Conservation (phyloP, 768 basidiomycete species). For the Hygrophorus russula region DNA sequence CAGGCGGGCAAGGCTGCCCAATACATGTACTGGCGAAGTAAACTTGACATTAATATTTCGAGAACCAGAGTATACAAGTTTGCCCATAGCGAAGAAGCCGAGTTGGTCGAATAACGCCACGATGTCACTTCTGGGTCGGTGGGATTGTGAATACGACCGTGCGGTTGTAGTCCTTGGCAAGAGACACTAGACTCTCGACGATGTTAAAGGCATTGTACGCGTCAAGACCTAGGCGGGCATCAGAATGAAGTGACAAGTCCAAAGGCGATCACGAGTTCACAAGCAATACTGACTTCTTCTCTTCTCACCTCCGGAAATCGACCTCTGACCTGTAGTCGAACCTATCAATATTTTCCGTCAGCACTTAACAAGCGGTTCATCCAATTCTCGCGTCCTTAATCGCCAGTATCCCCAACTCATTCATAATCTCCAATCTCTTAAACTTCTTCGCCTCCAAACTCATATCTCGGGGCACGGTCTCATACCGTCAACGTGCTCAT, state of each 20-base stretch:
- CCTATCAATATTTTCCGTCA: background rate
- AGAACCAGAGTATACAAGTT: constrained; percentile 76
- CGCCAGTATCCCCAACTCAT: constrained; percentile 85
- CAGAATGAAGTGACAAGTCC: background rate
- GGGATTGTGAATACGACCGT: constrained; percentile 97
- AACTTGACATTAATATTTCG: constrained; percentile 61
- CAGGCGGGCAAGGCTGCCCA: constrained; percentile 78
- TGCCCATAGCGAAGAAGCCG: constrained; percentile 74
- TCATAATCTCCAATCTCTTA: constrained; percentile 89
- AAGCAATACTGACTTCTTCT: constrained; percentile 93
- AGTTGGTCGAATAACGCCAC: constrained; percentile 93
- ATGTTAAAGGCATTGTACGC: constrained; percentile 95
- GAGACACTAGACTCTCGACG: constrained; percentile 74
- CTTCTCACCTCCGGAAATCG: constrained; percentile 97
- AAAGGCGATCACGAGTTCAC: constrained; percentile 76
- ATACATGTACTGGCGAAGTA: constrained; percentile 76
- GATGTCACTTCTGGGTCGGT: constrained; percentile 96
- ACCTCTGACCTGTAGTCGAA: constrained; percentile 57
- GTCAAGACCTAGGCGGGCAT: constrained; percentile 56
- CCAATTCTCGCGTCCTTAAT: constrained; percentile 90
- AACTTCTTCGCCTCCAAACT: constrained; percentile 91
- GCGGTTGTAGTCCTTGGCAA: constrained; percentile 83
- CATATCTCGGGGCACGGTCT: constrained; percentile 97
- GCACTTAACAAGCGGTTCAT: constrained; percentile 19
- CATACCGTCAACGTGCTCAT: constrained; percentile 98